These are phyloP conservation scores for Pichia kluyveri DNA, from an alignment of 805 yeast genomes.

Conservation along the genomic window DNA sequence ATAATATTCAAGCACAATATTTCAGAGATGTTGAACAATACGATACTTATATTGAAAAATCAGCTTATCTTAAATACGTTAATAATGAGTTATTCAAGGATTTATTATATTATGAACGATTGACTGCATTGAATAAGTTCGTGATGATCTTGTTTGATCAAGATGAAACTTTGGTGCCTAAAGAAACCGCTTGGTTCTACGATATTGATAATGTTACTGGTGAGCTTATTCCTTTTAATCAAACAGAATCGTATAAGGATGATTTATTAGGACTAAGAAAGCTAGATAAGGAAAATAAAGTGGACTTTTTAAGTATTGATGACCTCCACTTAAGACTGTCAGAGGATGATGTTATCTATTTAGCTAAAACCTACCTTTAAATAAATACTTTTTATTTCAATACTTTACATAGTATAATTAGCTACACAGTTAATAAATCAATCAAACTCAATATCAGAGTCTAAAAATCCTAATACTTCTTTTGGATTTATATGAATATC, in stretches of 20 bases:
- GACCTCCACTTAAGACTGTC: constrained; percentile 61
- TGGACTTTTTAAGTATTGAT: constrained; percentile 43
- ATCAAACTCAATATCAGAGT: constrained; percentile 21
- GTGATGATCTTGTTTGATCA: constrained; percentile 51
- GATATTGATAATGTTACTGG: constrained; percentile 42
- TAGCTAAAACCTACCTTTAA: constrained; percentile 39
- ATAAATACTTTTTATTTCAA: neutral
- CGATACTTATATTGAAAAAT: constrained; percentile 45
- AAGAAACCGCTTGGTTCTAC: constrained; percentile 59
- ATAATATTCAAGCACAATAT: constrained; percentile 65
- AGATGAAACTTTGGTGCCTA: constrained; percentile 67
- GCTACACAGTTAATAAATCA: neutral
- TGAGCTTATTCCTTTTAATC: constrained; percentile 32
- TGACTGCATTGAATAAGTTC: constrained; percentile 38
- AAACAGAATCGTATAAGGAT: constrained; percentile 40
- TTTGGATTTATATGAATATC: neutral
- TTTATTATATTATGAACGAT: constrained; percentile 30
- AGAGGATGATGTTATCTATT: constrained; percentile 36
- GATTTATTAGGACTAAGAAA: constrained; percentile 53
- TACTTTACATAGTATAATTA: too few relatives aligned
- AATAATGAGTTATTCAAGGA: constrained; percentile 48
- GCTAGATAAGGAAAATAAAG: constrained; percentile 33
- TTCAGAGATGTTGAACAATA: constrained; percentile 49
- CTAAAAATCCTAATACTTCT: constrained; percentile 15
- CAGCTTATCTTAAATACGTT: constrained; percentile 52